These are phyloP conservation scores for Pouteria glomerata DNA, from an alignment of 148 eudicot genomes.

Conservation along the genomic window DNA sequence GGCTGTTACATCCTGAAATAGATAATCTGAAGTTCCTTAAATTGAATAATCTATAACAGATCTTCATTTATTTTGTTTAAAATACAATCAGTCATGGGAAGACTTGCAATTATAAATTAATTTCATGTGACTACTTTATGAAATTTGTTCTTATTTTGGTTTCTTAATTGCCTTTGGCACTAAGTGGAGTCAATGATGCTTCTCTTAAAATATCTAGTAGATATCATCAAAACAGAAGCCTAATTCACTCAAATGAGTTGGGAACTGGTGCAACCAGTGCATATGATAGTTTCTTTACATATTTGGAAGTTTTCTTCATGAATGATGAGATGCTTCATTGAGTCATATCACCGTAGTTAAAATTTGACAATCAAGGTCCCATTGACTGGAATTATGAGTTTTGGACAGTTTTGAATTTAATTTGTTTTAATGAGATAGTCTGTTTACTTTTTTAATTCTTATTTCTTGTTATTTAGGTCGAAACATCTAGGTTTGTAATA, in stretches of 20 bases:
- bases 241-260: neutral
- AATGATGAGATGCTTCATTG: neutral
- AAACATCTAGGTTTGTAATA: neutral
- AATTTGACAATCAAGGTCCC: neutral
- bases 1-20: neutral
- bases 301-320: neutral
- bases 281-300: neutral
- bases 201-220: neutral
- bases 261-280: too few species aligned
- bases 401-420: neutral
- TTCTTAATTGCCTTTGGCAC: neutral
- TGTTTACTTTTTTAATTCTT: neutral
- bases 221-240: neutral
- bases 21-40: neutral
- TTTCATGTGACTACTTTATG: neutral
- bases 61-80: neutral
- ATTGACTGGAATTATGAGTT: neutral
- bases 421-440: neutral
- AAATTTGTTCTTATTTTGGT: slow-evolving; percentile 1
- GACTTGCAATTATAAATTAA: neutral
- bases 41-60: neutral
- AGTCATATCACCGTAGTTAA: neutral
- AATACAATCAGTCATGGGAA: neutral
- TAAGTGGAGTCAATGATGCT: neutral
- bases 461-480: neutral